Base-by-base conservation (phyloP, 352 stramenopile species). In the Globisporangium viniferum region DNA sequence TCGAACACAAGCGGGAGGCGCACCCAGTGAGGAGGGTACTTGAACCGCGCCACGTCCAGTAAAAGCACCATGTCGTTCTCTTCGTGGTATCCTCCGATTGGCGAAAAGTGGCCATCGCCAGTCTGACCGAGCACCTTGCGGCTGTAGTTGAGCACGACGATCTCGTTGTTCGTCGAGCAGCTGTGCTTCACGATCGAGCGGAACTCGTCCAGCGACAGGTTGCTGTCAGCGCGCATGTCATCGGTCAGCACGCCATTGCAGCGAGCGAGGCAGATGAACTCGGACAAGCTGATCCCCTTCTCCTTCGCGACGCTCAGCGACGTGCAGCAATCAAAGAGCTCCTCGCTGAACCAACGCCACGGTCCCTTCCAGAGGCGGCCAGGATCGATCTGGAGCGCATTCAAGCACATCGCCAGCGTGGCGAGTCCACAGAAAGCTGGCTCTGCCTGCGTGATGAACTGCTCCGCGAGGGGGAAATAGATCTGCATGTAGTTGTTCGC, bases 101-200 rank as follows among this genome's bases (percentile, higher is more conserved):
- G 97, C 33, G 90, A 98, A 73, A 99, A 99, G 74, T 99, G 97
- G 18, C 97, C 97, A 60, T 88, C 86, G 36, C 97, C 97, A 1
- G 96, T 99, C 77, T 99, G 97, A 18, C 83, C 76, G 9, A 99
- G 79, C 64, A 89, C 82, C 73, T 96, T 87, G 59, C 96, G 86
- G 14, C 81, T 89, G 79, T 98, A 99, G n/a, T 95, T 98, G 24
- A 97, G 80, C 48, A 98, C 94, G n/a, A 99, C 75, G 48, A 98
- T 92, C 79, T 84, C 81, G 53, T 62, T 92, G 66, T 53, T 93
- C 67, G 73, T 89, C 54, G 70, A 79, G 67, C 70, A 98, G 70
- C 75, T 91, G 64, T 61, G 74, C 57, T 93, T 86, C 56, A 98
- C 88, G 70, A 92, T 76, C 36, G 73, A 72, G 3, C 86, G 67